A percentile compares a stretch with the other conserved stretches of the same genome.
Conservation (phyloP, 352 stramenopile species). For the Pythium rishiriense region DNA sequence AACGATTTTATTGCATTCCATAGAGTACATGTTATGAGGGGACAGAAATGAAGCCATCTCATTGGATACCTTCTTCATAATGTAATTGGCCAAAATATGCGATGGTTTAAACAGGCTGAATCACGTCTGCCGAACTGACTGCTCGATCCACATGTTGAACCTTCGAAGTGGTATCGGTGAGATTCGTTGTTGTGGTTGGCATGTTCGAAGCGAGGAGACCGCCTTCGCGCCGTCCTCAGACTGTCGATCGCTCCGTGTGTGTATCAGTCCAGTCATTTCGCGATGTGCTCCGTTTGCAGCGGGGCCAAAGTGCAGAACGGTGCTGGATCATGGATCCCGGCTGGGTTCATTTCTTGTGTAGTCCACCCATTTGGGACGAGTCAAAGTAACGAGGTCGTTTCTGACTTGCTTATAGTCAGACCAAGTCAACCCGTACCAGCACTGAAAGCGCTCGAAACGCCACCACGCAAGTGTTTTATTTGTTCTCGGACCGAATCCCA, state of each 20-base stretch:
- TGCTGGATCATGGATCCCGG: neutral
- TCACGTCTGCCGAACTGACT: conserved; percentile 17
- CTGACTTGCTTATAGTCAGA: conserved; percentile 21
- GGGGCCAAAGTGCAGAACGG: no score
- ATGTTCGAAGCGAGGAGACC: neutral
- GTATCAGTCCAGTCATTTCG: neutral
- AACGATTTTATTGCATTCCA: neutral
- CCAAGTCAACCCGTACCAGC: conserved; percentile 9
- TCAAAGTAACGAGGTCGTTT: conserved; percentile 8
- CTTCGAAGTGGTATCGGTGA: conserved; percentile 9
- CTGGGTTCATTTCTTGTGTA: neutral
- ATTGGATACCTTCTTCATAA: conserved; percentile 2
- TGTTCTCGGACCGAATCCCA: neutral
- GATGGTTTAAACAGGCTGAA: conserved; percentile 1
- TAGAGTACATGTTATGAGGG: neutral
- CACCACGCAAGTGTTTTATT: neutral
- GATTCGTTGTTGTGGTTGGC: conserved; percentile 4
- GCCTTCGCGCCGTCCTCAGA: neutral
- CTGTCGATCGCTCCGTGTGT: neutral
- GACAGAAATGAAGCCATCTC: neutral
- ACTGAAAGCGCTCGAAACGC: conserved; percentile 2
- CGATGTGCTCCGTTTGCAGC: neutral
- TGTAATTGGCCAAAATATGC: conserved; percentile 11
- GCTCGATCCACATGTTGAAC: conserved; percentile 14
- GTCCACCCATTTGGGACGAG: conserved; percentile 10